Base-by-base conservation (phyloP, 2,329 filamentous ascomycete species). In the Xenosphaeropsis pyriputrescens region DNA sequence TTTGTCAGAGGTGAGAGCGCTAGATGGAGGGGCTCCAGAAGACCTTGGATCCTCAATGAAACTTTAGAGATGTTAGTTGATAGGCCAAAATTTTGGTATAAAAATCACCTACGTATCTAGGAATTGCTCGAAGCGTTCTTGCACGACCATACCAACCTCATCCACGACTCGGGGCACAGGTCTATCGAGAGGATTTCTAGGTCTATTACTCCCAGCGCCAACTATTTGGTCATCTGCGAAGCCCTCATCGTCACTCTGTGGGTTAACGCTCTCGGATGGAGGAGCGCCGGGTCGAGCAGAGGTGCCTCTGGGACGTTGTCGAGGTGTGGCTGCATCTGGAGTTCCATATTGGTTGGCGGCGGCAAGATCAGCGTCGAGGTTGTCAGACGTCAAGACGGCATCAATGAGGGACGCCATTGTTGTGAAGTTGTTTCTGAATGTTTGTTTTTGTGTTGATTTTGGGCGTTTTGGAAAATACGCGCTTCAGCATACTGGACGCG, bases 91-190 rank as follows among this genome's bases (percentile, higher is more conserved):
- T 22, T 18, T 16, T 36, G 18, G 18, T 17, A 22, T 30, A 15
- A 18, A 26, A 11, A 12, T 12, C 26, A 55, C 69, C 52, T 56
- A 86, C 80, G 69, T 72, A 53, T 91, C 81, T 18, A 93, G 72
- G 53, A 91, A 93, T 46, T 71, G 69, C 57, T 88, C 79, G 53
- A 93, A 91, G 40, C 79, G 74, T 39, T 79, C 68, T 53, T 85
- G 80, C 18, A 89, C 72, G 38, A 79, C 72, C 45, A 84, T 68
- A 43, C 81, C 84, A 36, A 85, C 79, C 41, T 70, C 70, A 57
- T 93, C 85, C 45, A 85, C 77, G 6, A 89, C 82, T 41, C 73
- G 70, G 5, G 81, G 75, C 22, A 91, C 70, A 42, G 70, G 62
- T 32, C 60, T 37, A 63, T 67, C 42, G 61, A 52, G 17, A 60